A percentile compares a stretch with the other conserved stretches of the same genome.
Conservation (phyloP, 352 stramenopile species). For the Thalassiosira gravida region DNA sequence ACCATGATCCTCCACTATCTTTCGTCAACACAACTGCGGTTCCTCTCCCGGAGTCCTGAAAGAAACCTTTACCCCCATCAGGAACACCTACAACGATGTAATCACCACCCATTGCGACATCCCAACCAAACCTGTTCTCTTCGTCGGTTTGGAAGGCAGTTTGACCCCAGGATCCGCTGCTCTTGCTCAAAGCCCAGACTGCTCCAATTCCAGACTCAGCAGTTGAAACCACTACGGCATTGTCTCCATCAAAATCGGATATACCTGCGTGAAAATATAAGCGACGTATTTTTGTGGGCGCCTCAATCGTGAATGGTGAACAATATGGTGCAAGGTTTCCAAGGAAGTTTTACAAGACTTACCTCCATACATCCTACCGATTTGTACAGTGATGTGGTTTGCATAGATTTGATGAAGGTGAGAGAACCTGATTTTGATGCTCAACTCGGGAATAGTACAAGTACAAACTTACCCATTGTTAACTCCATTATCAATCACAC, state of each 20-base stretch:
- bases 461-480: no score
- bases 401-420: no score
- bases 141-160: conserved; percentile 1
- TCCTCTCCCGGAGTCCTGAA: conserved; percentile 1
- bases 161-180: neutral
- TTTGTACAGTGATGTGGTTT: no score
- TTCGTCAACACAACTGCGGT: conserved; percentile 4
- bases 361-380: no score
- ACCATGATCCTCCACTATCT: neutral
- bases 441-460: no score
- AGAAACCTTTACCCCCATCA: neutral
- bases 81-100: conserved; percentile 31
- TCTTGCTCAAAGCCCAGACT: conserved; percentile 1
- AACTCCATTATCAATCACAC: no score
- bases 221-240: conserved; percentile 15
- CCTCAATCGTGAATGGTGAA: no score
- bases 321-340: no score
- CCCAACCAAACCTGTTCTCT: conserved; percentile 16
- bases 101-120: conserved; percentile 24
- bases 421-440: no score
- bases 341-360: no score
- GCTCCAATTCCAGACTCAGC: neutral
- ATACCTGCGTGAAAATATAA: no score
- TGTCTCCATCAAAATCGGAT: conserved; percentile 11
- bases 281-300: no score